These are phyloP conservation scores for Pseudogymnoascus sp. DNA, from an alignment of 2,329 filamentous ascomycete species.

Conservation along the genomic window DNA sequence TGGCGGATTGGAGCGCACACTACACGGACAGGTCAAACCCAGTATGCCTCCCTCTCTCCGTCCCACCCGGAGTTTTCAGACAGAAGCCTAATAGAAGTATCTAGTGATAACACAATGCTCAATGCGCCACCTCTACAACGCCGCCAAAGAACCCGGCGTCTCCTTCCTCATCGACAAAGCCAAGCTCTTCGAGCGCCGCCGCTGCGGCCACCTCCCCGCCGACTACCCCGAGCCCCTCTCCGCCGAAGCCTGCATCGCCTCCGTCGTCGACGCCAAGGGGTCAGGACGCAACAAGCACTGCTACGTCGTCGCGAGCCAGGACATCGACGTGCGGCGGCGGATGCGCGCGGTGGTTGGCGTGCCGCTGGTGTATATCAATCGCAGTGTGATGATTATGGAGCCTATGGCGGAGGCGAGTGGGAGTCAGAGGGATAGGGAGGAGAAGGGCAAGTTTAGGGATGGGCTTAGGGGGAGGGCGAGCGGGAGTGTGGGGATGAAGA, in stretches of 20 bases:
- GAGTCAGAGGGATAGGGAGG: constrained; percentile 55
- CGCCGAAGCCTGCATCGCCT: constrained; percentile 59
- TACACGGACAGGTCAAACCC: constrained; percentile 79
- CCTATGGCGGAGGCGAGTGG: constrained; percentile 64
- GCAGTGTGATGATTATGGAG: constrained; percentile 70
- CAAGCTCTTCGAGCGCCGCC: constrained; percentile 64
- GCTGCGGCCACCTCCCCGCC: constrained; percentile 69
- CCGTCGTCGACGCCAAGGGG: constrained; percentile 71
- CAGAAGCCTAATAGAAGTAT: no score
- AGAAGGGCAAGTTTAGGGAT: constrained; percentile 64
- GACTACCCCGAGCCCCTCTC: constrained; percentile 63
- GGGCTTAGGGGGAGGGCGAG: constrained; percentile 44
- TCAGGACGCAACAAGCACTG: constrained; percentile 65
- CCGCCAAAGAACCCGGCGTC: constrained; percentile 44
- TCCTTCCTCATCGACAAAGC: constrained; percentile 56
- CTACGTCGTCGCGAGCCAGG: constrained; percentile 71
- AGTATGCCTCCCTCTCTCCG: constrained; percentile 39
- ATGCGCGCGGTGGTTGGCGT: constrained; percentile 63
- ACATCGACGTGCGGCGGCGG: constrained; percentile 50
- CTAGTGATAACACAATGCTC: constrained; percentile 72
- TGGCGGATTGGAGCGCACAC: constrained; percentile 65
- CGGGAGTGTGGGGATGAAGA: constrained; percentile 30
- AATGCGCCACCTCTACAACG: constrained; percentile 67
- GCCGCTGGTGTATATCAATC: constrained; percentile 68
- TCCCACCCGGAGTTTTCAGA: no score